These are phyloP conservation scores for Colletotrichum sp. DNA, from an alignment of 2,329 filamentous ascomycete genomes.

Conservation along the genomic window DNA sequence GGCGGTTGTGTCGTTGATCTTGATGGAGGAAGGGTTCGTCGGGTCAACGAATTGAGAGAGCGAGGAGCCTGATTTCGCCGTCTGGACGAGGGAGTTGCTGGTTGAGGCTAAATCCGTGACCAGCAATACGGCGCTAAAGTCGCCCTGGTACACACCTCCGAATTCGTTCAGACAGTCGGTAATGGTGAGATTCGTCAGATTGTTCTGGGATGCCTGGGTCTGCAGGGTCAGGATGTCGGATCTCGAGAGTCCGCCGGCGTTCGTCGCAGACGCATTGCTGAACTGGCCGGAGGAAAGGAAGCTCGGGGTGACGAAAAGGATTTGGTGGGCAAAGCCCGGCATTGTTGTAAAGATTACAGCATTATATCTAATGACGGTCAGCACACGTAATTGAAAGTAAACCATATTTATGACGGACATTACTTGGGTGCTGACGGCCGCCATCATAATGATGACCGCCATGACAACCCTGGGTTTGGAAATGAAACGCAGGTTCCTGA, in stretches of 20 bases:
- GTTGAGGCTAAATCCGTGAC: conserved; percentile 30
- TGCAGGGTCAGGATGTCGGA: conserved; percentile 41
- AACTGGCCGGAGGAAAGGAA: conserved; percentile 43
- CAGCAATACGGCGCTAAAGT: conserved; percentile 38
- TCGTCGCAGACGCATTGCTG: conserved; percentile 36
- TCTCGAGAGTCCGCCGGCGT: conserved; percentile 37
- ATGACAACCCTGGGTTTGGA: conserved; percentile 44
- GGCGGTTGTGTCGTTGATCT: conserved; percentile 25
- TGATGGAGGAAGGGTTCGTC: conserved; percentile 9
- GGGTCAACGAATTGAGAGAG: conserved; percentile 19
- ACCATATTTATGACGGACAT: conserved; percentile 42
- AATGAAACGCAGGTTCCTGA: conserved; percentile 53
- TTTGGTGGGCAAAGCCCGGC: conserved; percentile 33
- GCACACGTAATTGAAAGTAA: neutral
- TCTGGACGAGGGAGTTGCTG: conserved; percentile 38
- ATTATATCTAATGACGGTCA: conserved; percentile 49
- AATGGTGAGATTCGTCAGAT: conserved; percentile 35
- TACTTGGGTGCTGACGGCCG: conserved; percentile 52
- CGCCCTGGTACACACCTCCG: conserved; percentile 32
- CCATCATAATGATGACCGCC: conserved; percentile 42
- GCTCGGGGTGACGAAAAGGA: conserved; percentile 38
- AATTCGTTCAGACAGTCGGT: conserved; percentile 36
- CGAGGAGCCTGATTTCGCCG: conserved; percentile 29
- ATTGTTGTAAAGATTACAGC: conserved; percentile 51
- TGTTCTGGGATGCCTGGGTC: conserved; percentile 30